Evolutionary conservation across 2,329 filamentous ascomycete species (phyloP), one percentile per base, ranked within the genome.

Genomic region (Elsinoe perseae): DNA sequence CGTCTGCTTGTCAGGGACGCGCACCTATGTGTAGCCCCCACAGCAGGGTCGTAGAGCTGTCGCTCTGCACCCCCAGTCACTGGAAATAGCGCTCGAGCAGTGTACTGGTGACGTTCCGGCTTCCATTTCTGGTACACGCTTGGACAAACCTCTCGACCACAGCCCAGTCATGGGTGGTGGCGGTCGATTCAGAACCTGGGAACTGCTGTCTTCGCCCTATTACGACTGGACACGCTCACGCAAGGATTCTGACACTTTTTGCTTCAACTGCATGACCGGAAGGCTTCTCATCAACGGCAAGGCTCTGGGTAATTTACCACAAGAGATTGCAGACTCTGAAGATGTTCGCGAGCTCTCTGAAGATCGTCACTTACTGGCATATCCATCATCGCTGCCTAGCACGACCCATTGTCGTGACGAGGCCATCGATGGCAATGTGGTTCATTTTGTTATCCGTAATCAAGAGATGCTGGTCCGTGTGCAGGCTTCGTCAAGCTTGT

Each of bases 391-490:
- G 0, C 58, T 80, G 0, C 65, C 63, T 0, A 80, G 78, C 0
- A 83, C 86, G 77, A 73, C 73, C 0, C 78, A 82, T 56, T 68
- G 70, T 30, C 64, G 79, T 4, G 70, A 70, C 56, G 56, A 66
- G 65, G 1, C 58, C 34, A 66, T 72, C 14, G 58, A 71, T 1
- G 69, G 64, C 0, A 72, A 78, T 60, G 61, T 72, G 1, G 68
- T 86, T 1, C 80, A 87, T 62, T 62, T 87, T 38, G 81, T 82
- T 0, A 72, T 75, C 14, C 70, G 75, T 0, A 57, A 68, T 1
- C 62, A 64, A 0, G 25, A 59, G 0, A 61, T 79, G 0, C 61
- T 82, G 0, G 72, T 84, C 2, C 70, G 73, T 30, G 76, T 77
- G 0, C 57, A 60, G 0, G 62, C 62, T 2, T 2, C 40, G 6